Evolutionary conservation across 2,329 filamentous ascomycete genomes (phyloP).

Genomic region (Rutstroemia sp.): DNA sequence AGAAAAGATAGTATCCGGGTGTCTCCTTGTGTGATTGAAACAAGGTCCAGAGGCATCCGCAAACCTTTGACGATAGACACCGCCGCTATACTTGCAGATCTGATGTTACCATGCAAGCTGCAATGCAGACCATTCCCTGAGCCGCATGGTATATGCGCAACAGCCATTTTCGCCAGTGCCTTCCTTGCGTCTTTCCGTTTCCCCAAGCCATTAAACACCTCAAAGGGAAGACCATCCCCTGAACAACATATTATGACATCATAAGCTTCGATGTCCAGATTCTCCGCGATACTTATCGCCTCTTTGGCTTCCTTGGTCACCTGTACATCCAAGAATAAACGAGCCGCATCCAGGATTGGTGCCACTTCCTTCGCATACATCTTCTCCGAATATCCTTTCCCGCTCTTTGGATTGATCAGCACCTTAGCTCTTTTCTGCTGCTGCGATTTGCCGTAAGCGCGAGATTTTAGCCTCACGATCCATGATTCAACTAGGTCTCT

Average conservation of each 20-base stretch:
- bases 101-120: slow-evolving; percentile 68
- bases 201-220: slow-evolving; percentile 86
- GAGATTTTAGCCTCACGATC: slow-evolving; percentile 53
- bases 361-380: slow-evolving; percentile 67
- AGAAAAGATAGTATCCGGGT: slow-evolving; percentile 73
- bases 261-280: slow-evolving; percentile 67
- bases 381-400: slow-evolving; percentile 64
- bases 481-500: slow-evolving; percentile 38
- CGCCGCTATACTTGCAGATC: slow-evolving; percentile 53
- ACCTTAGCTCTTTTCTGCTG: slow-evolving; percentile 73
- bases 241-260: slow-evolving; percentile 84
- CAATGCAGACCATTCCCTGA: slow-evolving; percentile 86
- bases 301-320: slow-evolving; percentile 64
- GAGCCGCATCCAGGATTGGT: slow-evolving; percentile 74
- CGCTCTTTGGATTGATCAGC: slow-evolving; percentile 81
- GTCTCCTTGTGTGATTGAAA: slow-evolving; percentile 75
- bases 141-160: slow-evolving; percentile 81
- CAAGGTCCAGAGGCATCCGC: slow-evolving; percentile 71
- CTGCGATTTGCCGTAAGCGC: slow-evolving; percentile 61
- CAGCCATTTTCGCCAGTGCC: slow-evolving; percentile 67
- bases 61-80: slow-evolving; percentile 79
- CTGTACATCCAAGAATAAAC: slow-evolving; percentile 68
- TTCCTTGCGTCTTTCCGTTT: slow-evolving; percentile 63
- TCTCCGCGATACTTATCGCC: slow-evolving; percentile 67
- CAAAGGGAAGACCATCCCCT: slow-evolving; percentile 82